Percentiles rank a stretch among this genome's conserved stretches.
Conservation (phyloP, 495 filamentous ascomycete genomes). For the Podospora pseudoanserina region DNA sequence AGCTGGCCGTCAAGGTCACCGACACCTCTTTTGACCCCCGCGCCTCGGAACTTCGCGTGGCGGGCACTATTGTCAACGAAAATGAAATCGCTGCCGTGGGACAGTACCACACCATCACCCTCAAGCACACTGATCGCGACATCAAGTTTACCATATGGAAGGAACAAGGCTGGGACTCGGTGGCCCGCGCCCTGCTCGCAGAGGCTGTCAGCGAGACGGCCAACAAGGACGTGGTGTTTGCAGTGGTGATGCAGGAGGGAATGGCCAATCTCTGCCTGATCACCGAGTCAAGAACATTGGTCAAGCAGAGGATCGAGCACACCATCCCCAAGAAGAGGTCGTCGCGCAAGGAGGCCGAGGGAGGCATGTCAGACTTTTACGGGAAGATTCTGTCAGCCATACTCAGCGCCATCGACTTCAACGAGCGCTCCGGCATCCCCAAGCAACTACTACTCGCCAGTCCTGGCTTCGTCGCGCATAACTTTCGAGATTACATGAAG, state of each 20-base stretch:
- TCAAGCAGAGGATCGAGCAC: conserved; percentile 83
- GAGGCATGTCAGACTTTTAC: conserved; percentile 78
- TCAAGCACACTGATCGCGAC: conserved; percentile 50
- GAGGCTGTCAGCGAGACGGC: conserved; percentile 70
- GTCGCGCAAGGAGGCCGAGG: conserved; percentile 61
- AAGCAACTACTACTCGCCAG: conserved; percentile 70
- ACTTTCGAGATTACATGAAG: conserved; percentile 78
- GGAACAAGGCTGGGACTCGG: conserved; percentile 84
- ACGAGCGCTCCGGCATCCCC: conserved; percentile 23
- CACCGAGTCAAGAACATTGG: conserved; percentile 82
- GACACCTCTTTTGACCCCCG: conserved; percentile 86
- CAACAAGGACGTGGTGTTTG: conserved; percentile 74
- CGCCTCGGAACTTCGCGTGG: conserved; percentile 78
- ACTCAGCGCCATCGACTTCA: conserved; percentile 73
- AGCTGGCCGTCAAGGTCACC: conserved; percentile 75
- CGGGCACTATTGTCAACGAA: conserved; percentile 75
- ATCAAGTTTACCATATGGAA: conserved; percentile 76
- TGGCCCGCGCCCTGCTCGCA: conserved; percentile 71
- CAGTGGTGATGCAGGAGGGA: conserved; percentile 92
- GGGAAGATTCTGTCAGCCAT: conserved; percentile 72
- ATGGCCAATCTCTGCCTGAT: conserved; percentile 91
- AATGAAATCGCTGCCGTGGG: conserved; percentile 81
- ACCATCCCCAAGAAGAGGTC: conserved; percentile 75
- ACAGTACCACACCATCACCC: conserved; percentile 83
- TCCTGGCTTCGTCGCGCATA: conserved; percentile 79